Evolutionary conservation across 345 rosid species (phyloP).

Genomic region (Noccaea bulbosa): DNA sequence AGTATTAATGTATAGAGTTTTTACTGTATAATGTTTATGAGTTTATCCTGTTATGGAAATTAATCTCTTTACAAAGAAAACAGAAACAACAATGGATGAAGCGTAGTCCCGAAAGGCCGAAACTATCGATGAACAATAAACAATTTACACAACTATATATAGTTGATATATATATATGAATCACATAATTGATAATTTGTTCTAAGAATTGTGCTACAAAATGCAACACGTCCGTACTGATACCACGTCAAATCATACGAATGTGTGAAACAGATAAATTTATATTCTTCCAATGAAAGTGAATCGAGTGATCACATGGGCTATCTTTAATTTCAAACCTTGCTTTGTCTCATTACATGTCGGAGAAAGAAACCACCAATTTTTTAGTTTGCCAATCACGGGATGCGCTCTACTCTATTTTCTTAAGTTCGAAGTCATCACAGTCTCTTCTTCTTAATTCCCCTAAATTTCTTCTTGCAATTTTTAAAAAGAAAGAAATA

Average conservation of each 20-base stretch:
- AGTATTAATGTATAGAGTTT: no score
- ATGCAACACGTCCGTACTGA: conserved; percentile 12
- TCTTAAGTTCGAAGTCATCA: not conserved
- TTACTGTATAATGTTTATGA: no score
- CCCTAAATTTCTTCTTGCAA: not conserved
- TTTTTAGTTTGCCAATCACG: conserved; percentile 35
- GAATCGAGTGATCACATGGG: conserved; percentile 38
- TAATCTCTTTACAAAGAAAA: no score
- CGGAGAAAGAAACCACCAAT: conserved; percentile 33
- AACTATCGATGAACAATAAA: not conserved
- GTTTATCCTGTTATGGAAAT: no score
- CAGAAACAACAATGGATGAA: no score
- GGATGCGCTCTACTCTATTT: conserved; percentile 24
- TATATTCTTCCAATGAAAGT: conserved; percentile 9
- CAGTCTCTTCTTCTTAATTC: conserved; percentile 4
- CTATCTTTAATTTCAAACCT: conserved; percentile 30
- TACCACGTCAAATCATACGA: conserved; percentile 14
- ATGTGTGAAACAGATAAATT: conserved; percentile 12
- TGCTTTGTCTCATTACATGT: conserved; percentile 40
- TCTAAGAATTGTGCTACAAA: conserved; percentile 1
- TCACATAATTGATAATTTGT: not conserved
- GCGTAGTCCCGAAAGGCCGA: no score
- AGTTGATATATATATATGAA: not conserved
- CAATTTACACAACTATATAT: not conserved
- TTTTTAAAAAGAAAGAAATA: not conserved